Base-by-base conservation (phyloP, 768 basidiomycete species). In the Dendrothele bispora region DNA sequence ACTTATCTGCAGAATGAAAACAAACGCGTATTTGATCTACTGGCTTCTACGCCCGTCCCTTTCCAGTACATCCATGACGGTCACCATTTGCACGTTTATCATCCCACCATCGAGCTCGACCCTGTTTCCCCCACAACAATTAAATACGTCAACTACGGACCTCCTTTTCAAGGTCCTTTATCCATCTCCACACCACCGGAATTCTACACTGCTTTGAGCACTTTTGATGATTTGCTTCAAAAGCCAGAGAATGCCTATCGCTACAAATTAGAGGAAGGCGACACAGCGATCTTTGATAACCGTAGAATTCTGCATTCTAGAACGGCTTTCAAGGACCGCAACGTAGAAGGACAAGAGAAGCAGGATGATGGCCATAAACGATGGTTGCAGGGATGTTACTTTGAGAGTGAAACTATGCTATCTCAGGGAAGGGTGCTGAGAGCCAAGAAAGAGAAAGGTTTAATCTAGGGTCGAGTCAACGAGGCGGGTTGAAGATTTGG, bases 1-100 rank as follows among this genome's bases (percentile, higher is more conserved):
- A 56, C 72, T 2, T 60, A 66, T 21, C 69, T 95, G 15, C 77
- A 71, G 22, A 32, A 61, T 2, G 55, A 59, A 1, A 56, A 80
- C 51, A 80, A 82, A 1, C 58, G 63, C 0, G 72, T 77, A 21
- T 94, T 88, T 58, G 60, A 73, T 7, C 48, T 75, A 18, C 80
- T 98, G n/a, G 60, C 78, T 0, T 64, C 63, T 24, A 83, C 78
- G 0, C 84, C 75, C 0, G 86, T 98, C n/a, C 75, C 79, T 1
- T 98, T 94, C 68, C 88, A 93, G 56, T 99, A 98, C 66, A 76
- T 90, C 60, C 95, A 94, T 58, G 91, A 91, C 56, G 86, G 85
- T 1, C 89, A 98, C 56, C 88, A 91, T 62, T 75, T 94, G 4
- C 81, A 86, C 54, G 63, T 74, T 45, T 64, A 74, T 18, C 93